Evolutionary conservation across 78 protist species (phyloP), one percentile per base, ranked within the genome.

Genomic region (Isochrysis galbana): DNA sequence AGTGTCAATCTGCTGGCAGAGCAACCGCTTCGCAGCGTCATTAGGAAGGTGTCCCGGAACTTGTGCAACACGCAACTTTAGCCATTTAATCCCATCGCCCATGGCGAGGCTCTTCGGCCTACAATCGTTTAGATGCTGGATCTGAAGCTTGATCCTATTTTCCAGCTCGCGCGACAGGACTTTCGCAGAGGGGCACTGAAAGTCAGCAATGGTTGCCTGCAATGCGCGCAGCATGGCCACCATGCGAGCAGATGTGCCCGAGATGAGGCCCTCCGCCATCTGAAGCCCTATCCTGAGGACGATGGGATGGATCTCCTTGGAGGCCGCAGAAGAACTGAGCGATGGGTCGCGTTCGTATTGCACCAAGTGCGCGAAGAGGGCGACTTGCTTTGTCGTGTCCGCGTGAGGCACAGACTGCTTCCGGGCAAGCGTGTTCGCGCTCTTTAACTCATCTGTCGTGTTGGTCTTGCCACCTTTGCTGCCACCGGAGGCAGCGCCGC

Each of bases 181-280:
- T 67, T 44, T 90, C 22, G 46, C 48, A 69, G 46, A 69, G 55
- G 51, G 42, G 45, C 45, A 36, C 25, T 0, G 2, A 55, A 36
- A 92, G 88, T 92, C 94, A n/a, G 19, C 1, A 51, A 87, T 32
- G 36, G 70, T 91, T 22, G 41, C 51, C 87, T 84, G 91, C 90
- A 98, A 93, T 36, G 96, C 96, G 32, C 90, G 44, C 88, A 98
- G 80, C 96, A 98, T 92, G 26, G 97, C 98, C 22, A 94, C 91
- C 32, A 96, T 91, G 47, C 98, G 95, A 32, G 97, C 97, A 72
- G 90, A 96, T 2, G 97, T 69, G 42, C 98, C 98, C 23, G 91
- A 74, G 46, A 97, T 87, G 45, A 67, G 45, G 42, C 93, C 93
- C 51, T 93, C 94, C 0, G 98, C 97, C 23, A 91, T 93, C 91